Conservation (phyloP, 108 stramenopile species). For the Fragilaria crotonensis region DNA sequence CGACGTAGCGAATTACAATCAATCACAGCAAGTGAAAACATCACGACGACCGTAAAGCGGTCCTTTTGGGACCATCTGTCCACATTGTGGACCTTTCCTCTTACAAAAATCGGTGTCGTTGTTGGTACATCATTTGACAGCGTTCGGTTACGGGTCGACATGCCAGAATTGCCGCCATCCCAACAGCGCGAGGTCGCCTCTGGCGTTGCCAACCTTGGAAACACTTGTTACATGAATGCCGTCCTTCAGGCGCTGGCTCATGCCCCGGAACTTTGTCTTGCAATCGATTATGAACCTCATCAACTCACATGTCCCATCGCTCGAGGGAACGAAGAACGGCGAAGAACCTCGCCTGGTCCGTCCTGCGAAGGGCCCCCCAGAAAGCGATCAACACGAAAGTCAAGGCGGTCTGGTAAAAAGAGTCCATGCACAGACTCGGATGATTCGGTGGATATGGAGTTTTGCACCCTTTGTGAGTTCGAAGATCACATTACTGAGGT, state of each 20-base stretch:
- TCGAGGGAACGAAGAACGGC: constrained; percentile 23
- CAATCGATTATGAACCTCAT: constrained; percentile 76
- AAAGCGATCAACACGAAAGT: too few relatives aligned
- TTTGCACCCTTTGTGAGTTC: constrained; percentile 74
- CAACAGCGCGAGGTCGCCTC: too few relatives aligned
- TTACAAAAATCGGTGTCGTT: too few relatives aligned
- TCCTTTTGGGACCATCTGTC: too few relatives aligned
- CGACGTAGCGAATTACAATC: too few relatives aligned
- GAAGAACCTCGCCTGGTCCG: constrained; percentile 12
- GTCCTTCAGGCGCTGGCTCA: constrained; percentile 82
- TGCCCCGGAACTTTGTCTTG: constrained; percentile 79
- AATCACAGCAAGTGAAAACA: too few relatives aligned
- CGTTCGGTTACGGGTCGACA: too few relatives aligned
- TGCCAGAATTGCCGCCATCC: too few relatives aligned
- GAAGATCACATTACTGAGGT: constrained; percentile 58
- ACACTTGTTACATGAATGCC: constrained; percentile 87
- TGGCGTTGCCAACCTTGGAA: constrained; percentile 77
- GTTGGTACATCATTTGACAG: too few relatives aligned
- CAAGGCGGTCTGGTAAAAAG: constrained; percentile 15
- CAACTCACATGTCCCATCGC: constrained; percentile 44
- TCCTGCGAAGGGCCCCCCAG: constrained; percentile 19
- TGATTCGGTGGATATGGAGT: constrained; percentile 26
- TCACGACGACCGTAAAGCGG: too few relatives aligned
- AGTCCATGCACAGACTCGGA: constrained; percentile 10
- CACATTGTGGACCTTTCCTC: too few relatives aligned